phyloP scores from a whole-genome alignment of 768 basidiomycete genomes.

The Collybia mongolica region DNA sequence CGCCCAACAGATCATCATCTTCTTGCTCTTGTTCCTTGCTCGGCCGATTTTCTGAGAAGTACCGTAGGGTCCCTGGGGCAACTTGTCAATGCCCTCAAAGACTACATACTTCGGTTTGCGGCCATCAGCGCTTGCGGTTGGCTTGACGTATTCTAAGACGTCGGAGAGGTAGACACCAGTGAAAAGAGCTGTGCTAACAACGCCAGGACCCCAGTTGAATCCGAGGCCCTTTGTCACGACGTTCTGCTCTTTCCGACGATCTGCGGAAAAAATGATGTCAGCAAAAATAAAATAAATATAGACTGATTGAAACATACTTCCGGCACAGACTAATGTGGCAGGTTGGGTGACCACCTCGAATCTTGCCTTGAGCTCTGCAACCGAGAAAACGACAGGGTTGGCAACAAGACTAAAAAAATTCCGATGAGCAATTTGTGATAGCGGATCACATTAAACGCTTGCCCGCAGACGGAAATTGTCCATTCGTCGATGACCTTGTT shows the following conservation, averaged over 20 bases:
- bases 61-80: constrained; percentile 62
- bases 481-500: constrained; percentile 36
- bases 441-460: constrained; percentile 3
- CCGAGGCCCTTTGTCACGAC: constrained; percentile 54
- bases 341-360: constrained; percentile 58
- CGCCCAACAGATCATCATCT: constrained; percentile 53
- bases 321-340: constrained; percentile 62
- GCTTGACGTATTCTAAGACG: constrained; percentile 45
- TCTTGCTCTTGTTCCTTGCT: constrained; percentile 41
- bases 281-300: background rate
- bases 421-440: background rate
- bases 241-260: constrained; percentile 67
- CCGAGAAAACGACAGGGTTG: constrained; percentile 33
- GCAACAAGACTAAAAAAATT: constrained; percentile 28
- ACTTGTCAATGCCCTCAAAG: constrained; percentile 57
- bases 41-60: constrained; percentile 47
- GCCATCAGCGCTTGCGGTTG: constrained; percentile 22
- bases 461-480: constrained; percentile 46
- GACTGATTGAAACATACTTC: constrained; percentile 25
- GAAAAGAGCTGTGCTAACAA: constrained; percentile 53
- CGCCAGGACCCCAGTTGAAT: constrained; percentile 54
- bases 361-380: constrained; percentile 36
- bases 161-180: constrained; percentile 62
- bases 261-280: background rate
- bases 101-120: constrained; percentile 42